These are phyloP conservation scores for Globisporangium cylindrosporum DNA, from an alignment of 352 stramenopile genomes.

Conservation along the genomic window DNA sequence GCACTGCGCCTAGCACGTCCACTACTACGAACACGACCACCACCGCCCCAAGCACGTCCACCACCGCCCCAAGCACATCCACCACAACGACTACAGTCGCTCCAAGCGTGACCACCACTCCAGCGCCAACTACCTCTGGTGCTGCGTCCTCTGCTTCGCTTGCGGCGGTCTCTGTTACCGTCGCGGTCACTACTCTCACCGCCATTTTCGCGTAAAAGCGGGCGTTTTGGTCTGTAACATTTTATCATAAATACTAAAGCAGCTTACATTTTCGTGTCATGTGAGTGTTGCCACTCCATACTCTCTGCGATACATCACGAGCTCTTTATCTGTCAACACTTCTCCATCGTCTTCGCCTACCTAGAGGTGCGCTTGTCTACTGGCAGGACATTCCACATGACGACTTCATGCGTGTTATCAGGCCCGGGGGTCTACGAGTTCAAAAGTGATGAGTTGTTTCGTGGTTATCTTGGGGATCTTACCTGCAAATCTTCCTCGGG, in stretches of 20 bases:
- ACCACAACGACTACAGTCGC: neutral
- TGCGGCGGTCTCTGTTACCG: no score
- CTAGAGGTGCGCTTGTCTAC: no score
- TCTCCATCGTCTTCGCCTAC: neutral
- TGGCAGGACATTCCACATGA: no score
- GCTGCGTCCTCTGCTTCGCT: no score
- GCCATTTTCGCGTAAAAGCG: neutral
- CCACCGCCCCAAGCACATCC: neutral
- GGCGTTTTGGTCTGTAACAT: neutral
- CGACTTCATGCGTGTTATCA: no score
- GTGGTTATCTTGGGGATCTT: neutral
- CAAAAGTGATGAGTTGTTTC: no score
- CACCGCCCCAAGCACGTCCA: neutral
- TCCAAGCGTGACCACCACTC: neutral
- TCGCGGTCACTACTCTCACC: no score
- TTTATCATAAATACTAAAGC: neutral
- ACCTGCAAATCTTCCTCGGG: neutral
- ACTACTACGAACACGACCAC: no score
- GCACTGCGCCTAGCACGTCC: neutral
- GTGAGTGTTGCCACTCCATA: neutral
- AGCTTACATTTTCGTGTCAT: neutral
- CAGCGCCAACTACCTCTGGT: neutral
- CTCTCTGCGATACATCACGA: neutral
- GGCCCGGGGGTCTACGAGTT: no score
- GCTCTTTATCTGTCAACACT: neutral